Conservation (phyloP, 371 early-diverging fungal species). For the Rhizopus sp. region DNA sequence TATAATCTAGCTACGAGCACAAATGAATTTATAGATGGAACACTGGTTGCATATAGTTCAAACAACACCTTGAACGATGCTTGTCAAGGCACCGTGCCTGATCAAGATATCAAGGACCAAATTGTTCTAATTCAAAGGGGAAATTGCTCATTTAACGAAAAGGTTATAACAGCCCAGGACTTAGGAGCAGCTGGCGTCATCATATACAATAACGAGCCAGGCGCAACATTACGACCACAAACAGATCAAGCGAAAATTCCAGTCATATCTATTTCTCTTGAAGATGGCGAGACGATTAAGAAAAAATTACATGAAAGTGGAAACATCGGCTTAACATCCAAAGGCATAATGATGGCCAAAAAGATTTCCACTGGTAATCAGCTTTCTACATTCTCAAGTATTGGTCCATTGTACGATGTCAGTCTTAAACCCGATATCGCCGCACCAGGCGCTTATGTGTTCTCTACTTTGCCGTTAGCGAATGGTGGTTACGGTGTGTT, state of each 20-base stretch:
- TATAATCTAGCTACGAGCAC: constrained; percentile 29
- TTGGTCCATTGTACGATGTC: constrained; percentile 34
- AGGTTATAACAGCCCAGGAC: constrained; percentile 39
- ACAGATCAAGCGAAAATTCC: constrained; percentile 7
- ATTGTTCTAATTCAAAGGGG: constrained; percentile 63
- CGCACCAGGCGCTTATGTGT: constrained; percentile 68
- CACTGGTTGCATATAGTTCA: constrained; percentile 29
- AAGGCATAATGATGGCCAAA: constrained; percentile 59
- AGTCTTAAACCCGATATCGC: constrained; percentile 54
- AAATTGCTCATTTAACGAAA: constrained; percentile 59
- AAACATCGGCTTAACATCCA: constrained; percentile 1
- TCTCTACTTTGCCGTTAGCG: constrained; percentile 56
- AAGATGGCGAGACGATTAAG: constrained; percentile 13
- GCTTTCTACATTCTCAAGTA: constrained; percentile 46
- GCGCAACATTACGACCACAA: constrained; percentile 10
- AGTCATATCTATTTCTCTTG: constrained; percentile 9
- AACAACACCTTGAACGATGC: constrained; percentile 17
- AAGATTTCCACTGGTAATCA: constrained; percentile 40
- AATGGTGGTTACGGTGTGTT: constrained; percentile 52
- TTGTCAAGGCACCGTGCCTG: constrained; percentile 25
- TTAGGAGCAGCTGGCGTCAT: constrained; percentile 58
- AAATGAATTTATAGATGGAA: constrained; percentile 29
- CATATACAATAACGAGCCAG: constrained; percentile 39
- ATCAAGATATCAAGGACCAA: constrained; percentile 29
- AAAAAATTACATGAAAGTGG: constrained; percentile 5